Conservation (phyloP, 768 basidiomycete genomes). For the Tulasnella sp. region DNA sequence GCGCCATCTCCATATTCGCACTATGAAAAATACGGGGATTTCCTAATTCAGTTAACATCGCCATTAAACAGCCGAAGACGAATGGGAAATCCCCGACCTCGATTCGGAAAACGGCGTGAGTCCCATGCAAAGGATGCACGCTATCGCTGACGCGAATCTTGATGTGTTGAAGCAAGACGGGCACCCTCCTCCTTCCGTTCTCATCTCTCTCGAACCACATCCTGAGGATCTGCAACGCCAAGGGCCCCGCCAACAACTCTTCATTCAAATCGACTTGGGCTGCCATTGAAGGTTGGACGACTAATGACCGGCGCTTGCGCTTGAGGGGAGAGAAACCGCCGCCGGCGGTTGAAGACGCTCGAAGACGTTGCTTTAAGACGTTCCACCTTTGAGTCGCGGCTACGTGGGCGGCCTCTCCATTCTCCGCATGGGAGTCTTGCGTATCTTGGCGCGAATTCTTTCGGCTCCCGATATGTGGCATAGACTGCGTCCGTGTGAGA, state of each 20-base stretch:
- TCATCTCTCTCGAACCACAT: conserved; percentile 87
- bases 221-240: conserved; percentile 68
- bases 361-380: neutral
- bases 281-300: conserved; percentile 6
- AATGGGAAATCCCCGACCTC: conserved; percentile 35
- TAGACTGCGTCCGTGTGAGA: conserved; percentile 1
- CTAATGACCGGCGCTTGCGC: neutral
- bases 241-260: conserved; percentile 71
- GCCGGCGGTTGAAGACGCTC: neutral
- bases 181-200: conserved; percentile 71
- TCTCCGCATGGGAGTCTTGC: neutral
- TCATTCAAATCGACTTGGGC: conserved; percentile 63
- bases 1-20: conserved; percentile 95
- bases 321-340: neutral
- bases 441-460: neutral
- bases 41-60: neutral
- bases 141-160: conserved; percentile 82
- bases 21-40: conserved; percentile 19
- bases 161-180: conserved; percentile 67
- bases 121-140: conserved; percentile 65
- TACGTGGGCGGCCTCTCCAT: neutral
- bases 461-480: conserved; percentile 11
- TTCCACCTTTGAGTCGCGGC: neutral
- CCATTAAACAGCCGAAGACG: neutral
- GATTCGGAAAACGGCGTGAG: conserved; percentile 78